phyloP scores from a whole-genome alignment of 345 rosid genomes.

The Salix udensis region DNA sequence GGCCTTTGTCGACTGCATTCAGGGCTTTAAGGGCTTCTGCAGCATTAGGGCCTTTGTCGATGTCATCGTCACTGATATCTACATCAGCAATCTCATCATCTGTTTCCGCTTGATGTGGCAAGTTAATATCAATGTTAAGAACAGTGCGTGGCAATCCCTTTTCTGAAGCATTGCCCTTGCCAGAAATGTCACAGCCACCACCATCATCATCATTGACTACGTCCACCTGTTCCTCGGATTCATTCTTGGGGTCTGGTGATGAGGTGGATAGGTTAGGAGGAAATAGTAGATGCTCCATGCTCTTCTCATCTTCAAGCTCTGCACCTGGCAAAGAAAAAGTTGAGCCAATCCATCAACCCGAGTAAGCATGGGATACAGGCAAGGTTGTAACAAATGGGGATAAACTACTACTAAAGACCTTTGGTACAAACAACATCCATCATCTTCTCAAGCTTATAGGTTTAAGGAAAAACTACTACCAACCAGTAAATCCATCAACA shows the following conservation, averaged over 20 bases:
- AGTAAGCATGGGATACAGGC: background rate
- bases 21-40: conserved; percentile 22
- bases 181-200: conserved; percentile 16
- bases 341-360: background rate
- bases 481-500: background rate
- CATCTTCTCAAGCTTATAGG: background rate
- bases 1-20: conserved; percentile 9
- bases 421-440: no score
- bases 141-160: conserved; percentile 28
- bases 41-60: conserved; percentile 21
- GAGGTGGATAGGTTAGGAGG: conserved; percentile 19
- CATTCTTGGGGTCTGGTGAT: conserved; percentile 28
- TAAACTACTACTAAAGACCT: no score
- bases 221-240: conserved; percentile 46
- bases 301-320: conserved; percentile 33
- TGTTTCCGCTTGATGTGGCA: conserved; percentile 21
- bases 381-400: no score
- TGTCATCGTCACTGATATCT: conserved; percentile 37
- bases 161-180: conserved; percentile 21
- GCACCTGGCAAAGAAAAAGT: conserved; percentile 8
- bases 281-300: conserved; percentile 12
- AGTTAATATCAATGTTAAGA: conserved; percentile 49
- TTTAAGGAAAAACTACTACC: background rate
- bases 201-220: conserved; percentile 32
- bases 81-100: conserved; percentile 42